Evolutionary conservation across 2,329 filamentous ascomycete species (phyloP).

Genomic region (Graphilbum fragrans): DNA sequence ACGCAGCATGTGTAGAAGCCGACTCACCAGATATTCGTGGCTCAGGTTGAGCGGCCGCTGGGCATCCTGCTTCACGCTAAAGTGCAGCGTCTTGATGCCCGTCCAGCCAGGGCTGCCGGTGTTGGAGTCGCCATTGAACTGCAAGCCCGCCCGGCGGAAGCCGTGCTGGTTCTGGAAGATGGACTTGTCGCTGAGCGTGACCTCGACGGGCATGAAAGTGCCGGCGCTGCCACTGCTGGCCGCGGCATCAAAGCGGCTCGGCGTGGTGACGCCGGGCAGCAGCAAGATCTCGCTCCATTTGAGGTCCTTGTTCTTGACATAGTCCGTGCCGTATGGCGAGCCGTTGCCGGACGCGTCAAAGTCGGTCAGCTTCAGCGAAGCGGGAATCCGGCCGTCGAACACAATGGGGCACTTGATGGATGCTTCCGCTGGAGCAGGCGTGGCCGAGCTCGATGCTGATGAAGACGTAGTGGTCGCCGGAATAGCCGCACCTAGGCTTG

Average conservation of each 20-base stretch:
- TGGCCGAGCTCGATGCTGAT: too few relatives aligned
- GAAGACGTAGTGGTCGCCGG: too few relatives aligned
- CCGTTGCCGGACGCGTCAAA: constrained; percentile 19
- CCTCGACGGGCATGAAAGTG: constrained; percentile 24
- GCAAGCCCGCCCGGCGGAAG: constrained; percentile 31
- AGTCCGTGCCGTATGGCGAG: constrained; percentile 22
- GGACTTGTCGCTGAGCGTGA: constrained; percentile 29
- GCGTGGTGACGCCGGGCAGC: constrained; percentile 14
- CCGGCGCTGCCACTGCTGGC: constrained; percentile 8
- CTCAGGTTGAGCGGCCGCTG: constrained; percentile 20
- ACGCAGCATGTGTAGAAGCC: too few relatives aligned
- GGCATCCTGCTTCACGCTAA: constrained; percentile 20
- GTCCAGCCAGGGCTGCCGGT: constrained; percentile 20
- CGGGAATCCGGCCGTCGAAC: constrained; percentile 23
- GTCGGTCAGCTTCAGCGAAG: constrained; percentile 13
- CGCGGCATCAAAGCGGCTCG: constrained; percentile 26
- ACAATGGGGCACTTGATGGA: constrained; percentile 21
- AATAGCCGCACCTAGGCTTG: too few relatives aligned
- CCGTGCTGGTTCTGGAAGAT: constrained; percentile 32
- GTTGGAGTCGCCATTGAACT: constrained; percentile 29
- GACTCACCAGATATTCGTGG: constrained; percentile 21
- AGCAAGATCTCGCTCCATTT: constrained; percentile 24
- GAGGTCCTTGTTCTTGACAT: constrained; percentile 22
- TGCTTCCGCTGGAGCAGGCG: too few relatives aligned
- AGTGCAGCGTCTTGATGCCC: constrained; percentile 24